Conservation (phyloP, 495 filamentous ascomycete genomes). For the Cairneyella variabilis region DNA sequence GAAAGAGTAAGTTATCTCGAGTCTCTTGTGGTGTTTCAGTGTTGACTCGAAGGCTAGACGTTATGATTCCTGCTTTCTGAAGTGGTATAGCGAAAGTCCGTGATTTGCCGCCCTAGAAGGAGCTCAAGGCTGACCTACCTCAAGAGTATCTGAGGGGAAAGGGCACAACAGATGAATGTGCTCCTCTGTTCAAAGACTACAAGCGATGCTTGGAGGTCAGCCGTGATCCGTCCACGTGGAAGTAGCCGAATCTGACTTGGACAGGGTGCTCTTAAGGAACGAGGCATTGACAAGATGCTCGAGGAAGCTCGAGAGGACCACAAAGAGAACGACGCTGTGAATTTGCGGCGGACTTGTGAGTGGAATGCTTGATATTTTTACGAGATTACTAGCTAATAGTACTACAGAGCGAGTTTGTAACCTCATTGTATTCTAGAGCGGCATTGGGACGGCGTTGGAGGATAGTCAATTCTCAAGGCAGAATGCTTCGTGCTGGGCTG, state of each 20-base stretch:
- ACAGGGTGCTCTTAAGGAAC: slow-evolving; percentile 76
- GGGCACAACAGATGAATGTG: slow-evolving; percentile 77
- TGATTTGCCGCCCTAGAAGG: slow-evolving; percentile 8
- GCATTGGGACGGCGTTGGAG: slow-evolving; percentile 7
- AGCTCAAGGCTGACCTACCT: slow-evolving; percentile 14
- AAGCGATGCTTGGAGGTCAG: slow-evolving; percentile 74
- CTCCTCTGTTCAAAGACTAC: slow-evolving; percentile 79
- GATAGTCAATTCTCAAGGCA: not conserved
- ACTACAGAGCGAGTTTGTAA: not conserved
- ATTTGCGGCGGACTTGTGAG: slow-evolving; percentile 53
- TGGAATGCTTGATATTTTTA: not conserved
- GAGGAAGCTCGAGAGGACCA: slow-evolving; percentile 80
- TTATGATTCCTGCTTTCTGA: slow-evolving; percentile 90
- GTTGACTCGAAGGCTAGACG: slow-evolving; percentile 44
- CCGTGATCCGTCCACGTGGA: not conserved
- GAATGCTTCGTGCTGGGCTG: no score
- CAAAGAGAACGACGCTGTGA: slow-evolving; percentile 72
- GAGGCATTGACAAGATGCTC: slow-evolving; percentile 81
- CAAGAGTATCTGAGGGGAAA: slow-evolving; percentile 82
- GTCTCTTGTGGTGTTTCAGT: not conserved
- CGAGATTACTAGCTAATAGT: not conserved
- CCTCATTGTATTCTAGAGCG: not conserved
- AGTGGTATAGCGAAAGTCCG: slow-evolving; percentile 96
- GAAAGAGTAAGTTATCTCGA: slow-evolving; percentile 65
- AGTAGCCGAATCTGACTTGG: not conserved